phyloP scores from a whole-genome alignment of 106 monocot species.

The Acanthochlamys bracteata region DNA sequence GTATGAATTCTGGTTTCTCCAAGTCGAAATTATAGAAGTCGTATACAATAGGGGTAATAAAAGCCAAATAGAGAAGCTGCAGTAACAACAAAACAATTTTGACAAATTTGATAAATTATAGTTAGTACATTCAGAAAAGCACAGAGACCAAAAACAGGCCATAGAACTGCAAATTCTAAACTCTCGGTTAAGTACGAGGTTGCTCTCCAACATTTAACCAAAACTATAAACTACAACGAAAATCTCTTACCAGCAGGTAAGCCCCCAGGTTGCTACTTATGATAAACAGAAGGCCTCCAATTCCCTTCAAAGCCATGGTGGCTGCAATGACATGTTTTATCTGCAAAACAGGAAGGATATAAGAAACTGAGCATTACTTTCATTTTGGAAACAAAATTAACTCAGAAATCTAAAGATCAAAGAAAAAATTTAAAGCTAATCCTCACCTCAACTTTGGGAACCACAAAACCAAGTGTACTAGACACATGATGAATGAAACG shows the following conservation, averaged over 20 bases:
- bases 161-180: background rate
- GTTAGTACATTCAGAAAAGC: too few species aligned
- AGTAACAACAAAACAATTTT: background rate
- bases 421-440: background rate
- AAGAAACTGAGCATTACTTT: background rate
- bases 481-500: slow-evolving; percentile 28
- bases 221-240: background rate
- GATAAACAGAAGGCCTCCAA: slow-evolving; percentile 44
- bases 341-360: slow-evolving; percentile 12
- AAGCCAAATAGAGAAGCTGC: slow-evolving; percentile 46
- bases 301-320: slow-evolving; percentile 31
- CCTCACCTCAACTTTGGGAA: slow-evolving; percentile 46
- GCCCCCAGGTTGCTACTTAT: slow-evolving; percentile 39
- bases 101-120: too few species aligned
- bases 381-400: background rate
- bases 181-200: background rate
- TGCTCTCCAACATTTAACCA: background rate
- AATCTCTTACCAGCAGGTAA: slow-evolving; percentile 26
- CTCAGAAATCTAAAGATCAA: background rate
- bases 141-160: too few species aligned
- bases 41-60: slow-evolving; percentile 37
- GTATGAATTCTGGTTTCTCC: slow-evolving; percentile 38
- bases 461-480: slow-evolving; percentile 19
- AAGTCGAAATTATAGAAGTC: slow-evolving; percentile 68
- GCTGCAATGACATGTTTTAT: slow-evolving; percentile 26